Evolutionary conservation across 257 asterid species (phyloP).

Genomic region (Agastache rugosa): DNA sequence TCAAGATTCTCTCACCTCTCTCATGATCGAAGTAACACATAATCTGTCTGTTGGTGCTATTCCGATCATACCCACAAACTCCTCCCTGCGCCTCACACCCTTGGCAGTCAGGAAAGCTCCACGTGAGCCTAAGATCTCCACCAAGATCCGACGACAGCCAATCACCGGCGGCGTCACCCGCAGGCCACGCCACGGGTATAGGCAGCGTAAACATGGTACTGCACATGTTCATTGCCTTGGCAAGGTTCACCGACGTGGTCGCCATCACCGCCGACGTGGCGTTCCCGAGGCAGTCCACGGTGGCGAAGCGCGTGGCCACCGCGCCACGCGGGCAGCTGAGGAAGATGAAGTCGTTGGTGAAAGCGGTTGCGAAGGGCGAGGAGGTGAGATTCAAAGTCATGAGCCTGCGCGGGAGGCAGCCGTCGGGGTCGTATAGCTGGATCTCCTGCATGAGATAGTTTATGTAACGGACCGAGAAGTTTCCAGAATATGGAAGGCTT

Average conservation of each 20-base stretch:
- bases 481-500: constrained; percentile 60
- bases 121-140: constrained; percentile 44
- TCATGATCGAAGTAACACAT: constrained; percentile 34
- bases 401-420: constrained; percentile 63
- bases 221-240: constrained; percentile 51
- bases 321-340: constrained; percentile 58
- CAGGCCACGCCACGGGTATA: constrained; percentile 55
- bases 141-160: constrained; percentile 36
- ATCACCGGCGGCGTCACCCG: background rate
- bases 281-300: constrained; percentile 70
- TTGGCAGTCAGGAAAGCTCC: constrained; percentile 51
- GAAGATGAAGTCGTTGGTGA: constrained; percentile 54
- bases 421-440: constrained; percentile 55
- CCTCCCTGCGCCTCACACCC: constrained; percentile 53
- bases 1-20: constrained; percentile 5
- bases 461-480: constrained; percentile 54
- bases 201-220: constrained; percentile 35
- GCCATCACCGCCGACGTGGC: constrained; percentile 55
- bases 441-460: constrained; percentile 61
- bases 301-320: constrained; percentile 3
- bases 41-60: constrained; percentile 36
- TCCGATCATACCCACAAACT: constrained; percentile 46
- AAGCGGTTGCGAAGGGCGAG: constrained; percentile 54
- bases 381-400: constrained; percentile 52
- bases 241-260: constrained; percentile 43